phyloP scores from a whole-genome alignment of 371 early-diverging fungal species.

The Circinella minor region DNA sequence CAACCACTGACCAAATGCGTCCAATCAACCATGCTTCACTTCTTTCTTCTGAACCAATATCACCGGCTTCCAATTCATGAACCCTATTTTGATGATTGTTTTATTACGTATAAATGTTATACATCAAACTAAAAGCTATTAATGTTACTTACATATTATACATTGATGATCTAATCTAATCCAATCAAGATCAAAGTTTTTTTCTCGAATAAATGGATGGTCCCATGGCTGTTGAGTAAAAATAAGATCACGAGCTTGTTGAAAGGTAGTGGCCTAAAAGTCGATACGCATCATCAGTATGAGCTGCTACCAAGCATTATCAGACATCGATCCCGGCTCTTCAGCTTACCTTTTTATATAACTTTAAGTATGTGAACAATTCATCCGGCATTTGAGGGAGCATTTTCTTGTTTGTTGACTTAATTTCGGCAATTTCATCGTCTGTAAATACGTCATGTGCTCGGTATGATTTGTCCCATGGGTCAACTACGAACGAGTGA shows the following conservation, averaged over 20 bases:
- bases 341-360: neutral
- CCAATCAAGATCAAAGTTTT: neutral
- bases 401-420: neutral
- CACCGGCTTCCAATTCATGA: too few species aligned
- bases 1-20: neutral
- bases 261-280: neutral
- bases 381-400: neutral
- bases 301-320: neutral
- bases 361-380: neutral
- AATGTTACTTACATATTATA: conserved; percentile 5
- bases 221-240: conserved; percentile 1
- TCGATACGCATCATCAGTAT: neutral
- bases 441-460: too few species aligned
- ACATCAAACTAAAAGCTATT: neutral
- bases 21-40: neutral
- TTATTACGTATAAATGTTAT: neutral
- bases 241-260: neutral
- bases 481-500: too few species aligned
- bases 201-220: neutral
- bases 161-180: neutral
- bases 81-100: too few species aligned
- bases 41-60: neutral
- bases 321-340: too few species aligned
- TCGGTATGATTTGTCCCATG: too few species aligned
- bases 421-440: neutral